Evolutionary conservation across 352 stramenopile genomes (phyloP), one percentile per base, ranked within the genome.

Genomic region (Globisporangium camurandrum): DNA sequence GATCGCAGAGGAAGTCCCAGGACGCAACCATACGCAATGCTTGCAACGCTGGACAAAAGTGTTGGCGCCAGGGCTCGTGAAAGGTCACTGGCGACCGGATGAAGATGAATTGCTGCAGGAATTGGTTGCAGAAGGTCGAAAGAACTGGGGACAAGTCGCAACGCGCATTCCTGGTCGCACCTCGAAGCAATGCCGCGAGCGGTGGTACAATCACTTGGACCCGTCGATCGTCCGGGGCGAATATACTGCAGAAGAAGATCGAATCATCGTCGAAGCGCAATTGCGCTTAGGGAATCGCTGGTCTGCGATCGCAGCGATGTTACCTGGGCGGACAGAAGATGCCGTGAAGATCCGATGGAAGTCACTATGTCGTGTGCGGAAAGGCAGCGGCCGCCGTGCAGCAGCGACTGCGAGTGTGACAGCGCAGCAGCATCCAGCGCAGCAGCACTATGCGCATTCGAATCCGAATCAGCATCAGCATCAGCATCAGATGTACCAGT

Each of bases 51-150:
- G 85, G 85, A 93, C 84, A 16, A 95, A 96, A 55, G 85, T 98
- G 44, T 64, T 98, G 14, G 88, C 89, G 11, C 93, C 93, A 5
- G 94, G 92, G n/a, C 74, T 98, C 3, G 86, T 96, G 30, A 98
- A 98, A 61, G 93, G 92, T 27, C 90, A 95, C 46, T 98, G 93
- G 93, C 93, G 85, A 16, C 83, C 88, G 4, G 87, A 97, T 34
- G 93, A 98, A 62, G 93, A 98, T 53, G 74, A 88, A 6, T 41
- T 95, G 54, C 68, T 96, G 16, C 76, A 86, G 49, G 71, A 93
- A 37, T 54, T 95, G 1, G 86, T 93, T 14, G 70, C 72, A 10
- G 69, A 92, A 59, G 74, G 77, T 30, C 68, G 75, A 22, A 90
- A 93, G 59, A 96, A 92, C 61, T 96, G 87, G 87, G 80, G 79